A percentile compares a stretch with the other conserved stretches of the same genome.
phyloP scores from a whole-genome alignment of 2,329 filamentous ascomycete species.

The Aspergillus quadrilineatus region DNA sequence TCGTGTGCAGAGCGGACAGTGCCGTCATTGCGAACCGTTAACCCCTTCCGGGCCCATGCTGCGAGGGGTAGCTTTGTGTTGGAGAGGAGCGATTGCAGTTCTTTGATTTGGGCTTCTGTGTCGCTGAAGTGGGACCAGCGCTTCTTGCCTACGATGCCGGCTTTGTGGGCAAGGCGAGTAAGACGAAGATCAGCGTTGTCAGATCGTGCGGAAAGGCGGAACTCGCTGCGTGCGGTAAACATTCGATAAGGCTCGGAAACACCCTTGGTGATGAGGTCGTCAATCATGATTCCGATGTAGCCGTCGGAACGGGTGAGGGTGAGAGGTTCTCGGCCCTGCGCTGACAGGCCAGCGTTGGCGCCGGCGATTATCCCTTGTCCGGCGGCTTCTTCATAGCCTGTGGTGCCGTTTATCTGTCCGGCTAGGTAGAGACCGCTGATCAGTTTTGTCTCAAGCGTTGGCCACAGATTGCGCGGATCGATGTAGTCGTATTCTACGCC shows the following conservation, averaged over 20 bases:
- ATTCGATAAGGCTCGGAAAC: slow-evolving; percentile 97
- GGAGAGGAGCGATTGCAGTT: slow-evolving; percentile 63
- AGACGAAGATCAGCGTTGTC: slow-evolving; percentile 92
- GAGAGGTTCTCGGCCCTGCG: slow-evolving; percentile 64
- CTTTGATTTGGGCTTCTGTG: slow-evolving; percentile 65
- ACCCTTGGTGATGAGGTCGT: slow-evolving; percentile 94
- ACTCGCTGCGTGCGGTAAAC: slow-evolving; percentile 96
- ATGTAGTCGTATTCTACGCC: slow-evolving; percentile 99
- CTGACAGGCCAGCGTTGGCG: slow-evolving; percentile 85
- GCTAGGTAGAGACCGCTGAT: slow-evolving; percentile 88
- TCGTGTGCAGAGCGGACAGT: slow-evolving; percentile 72
- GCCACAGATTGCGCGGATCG: slow-evolving; percentile 80
- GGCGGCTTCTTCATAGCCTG: slow-evolving; percentile 95
- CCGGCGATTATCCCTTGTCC: slow-evolving; percentile 90
- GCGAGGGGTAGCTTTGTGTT: slow-evolving; percentile 58
- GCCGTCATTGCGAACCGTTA: slow-evolving; percentile 66
- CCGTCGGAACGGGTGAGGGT: slow-evolving; percentile 78
- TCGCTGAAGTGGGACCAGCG: slow-evolving; percentile 72
- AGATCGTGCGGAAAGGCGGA: slow-evolving; percentile 84
- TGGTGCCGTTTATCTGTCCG: slow-evolving; percentile 97
- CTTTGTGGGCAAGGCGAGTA: slow-evolving; percentile 71
- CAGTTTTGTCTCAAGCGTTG: slow-evolving; percentile 91
- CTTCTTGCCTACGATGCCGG: slow-evolving; percentile 73
- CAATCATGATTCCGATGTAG: slow-evolving; percentile 98
- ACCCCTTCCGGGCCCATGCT: slow-evolving; percentile 69